These are phyloP conservation scores for Abrus pulchellus DNA, from an alignment of 306 rosid species.

Conservation along the genomic window DNA sequence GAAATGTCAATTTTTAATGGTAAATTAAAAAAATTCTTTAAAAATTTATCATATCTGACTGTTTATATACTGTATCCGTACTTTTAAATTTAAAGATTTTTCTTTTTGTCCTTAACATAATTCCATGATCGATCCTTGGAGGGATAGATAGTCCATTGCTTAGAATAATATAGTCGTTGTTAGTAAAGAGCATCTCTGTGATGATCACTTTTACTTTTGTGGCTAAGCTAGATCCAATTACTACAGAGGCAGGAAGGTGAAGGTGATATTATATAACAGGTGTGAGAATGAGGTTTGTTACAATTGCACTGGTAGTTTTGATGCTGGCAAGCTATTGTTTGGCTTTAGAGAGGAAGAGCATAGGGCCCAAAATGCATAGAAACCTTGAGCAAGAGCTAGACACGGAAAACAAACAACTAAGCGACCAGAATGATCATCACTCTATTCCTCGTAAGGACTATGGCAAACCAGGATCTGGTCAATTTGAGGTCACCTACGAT, in stretches of 20 bases:
- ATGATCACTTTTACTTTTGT: neutral
- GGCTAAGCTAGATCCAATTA: neutral
- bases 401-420: neutral
- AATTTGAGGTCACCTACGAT: neutral
- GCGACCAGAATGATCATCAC: constrained; percentile 33
- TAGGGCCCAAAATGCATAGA: neutral
- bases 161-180: neutral
- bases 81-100: neutral
- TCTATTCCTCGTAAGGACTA: constrained; percentile 24
- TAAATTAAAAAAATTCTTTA: neutral
- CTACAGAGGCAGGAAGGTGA: neutral
- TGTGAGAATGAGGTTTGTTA: constrained; percentile 38
- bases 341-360: neutral
- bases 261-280: neutral
- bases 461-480: neutral
- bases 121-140: neutral
- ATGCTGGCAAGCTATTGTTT: constrained; percentile 31
- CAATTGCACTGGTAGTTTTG: constrained; percentile 41
- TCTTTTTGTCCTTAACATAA: neutral
- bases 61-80: neutral
- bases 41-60: no score
- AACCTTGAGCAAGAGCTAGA: neutral
- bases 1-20: no score
- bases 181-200: neutral
- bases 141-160: neutral